Conservation (phyloP, 768 basidiomycete genomes). For the Boletus rufocinnamomeus region DNA sequence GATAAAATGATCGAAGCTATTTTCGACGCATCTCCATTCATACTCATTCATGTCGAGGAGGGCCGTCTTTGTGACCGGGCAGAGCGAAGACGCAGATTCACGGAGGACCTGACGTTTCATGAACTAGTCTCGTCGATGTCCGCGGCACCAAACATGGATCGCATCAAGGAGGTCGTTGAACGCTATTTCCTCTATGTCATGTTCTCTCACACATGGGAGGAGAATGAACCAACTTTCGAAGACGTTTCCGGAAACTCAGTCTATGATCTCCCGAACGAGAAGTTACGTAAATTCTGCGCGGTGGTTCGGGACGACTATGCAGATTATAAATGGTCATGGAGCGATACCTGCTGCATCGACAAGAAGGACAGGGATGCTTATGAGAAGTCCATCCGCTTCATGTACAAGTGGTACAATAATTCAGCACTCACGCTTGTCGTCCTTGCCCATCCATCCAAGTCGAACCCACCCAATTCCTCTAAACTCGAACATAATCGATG, state of each 20-base stretch:
- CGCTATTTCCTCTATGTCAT: conserved; percentile 18
- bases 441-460: conserved; percentile 7
- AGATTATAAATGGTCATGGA: conserved; percentile 11
- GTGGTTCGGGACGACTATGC: conserved; percentile 5
- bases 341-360: conserved; percentile 17
- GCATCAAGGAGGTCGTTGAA: conserved; percentile 4
- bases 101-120: background rate
- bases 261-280: conserved; percentile 6
- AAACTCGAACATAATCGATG: conserved; percentile 13
- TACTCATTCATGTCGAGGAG: conserved; percentile 12
- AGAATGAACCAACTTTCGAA: conserved; percentile 9
- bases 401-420: conserved; percentile 20
- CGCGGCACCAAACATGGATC: background rate
- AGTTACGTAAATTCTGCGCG: conserved; percentile 12
- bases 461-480: background rate
- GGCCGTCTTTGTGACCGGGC: conserved; percentile 5
- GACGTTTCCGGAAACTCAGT: background rate
- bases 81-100: conserved; percentile 1
- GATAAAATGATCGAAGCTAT: background rate
- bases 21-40: conserved; percentile 5
- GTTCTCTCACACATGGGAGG: conserved; percentile 23
- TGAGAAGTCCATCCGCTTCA: conserved; percentile 10
- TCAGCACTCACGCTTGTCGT: conserved; percentile 16
- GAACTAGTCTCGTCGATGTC: conserved; percentile 9
- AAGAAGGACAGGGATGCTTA: background rate